Evolutionary conservation across 2,329 filamentous ascomycete genomes (phyloP).

Genomic region (Arthrobotrys iridis): DNA sequence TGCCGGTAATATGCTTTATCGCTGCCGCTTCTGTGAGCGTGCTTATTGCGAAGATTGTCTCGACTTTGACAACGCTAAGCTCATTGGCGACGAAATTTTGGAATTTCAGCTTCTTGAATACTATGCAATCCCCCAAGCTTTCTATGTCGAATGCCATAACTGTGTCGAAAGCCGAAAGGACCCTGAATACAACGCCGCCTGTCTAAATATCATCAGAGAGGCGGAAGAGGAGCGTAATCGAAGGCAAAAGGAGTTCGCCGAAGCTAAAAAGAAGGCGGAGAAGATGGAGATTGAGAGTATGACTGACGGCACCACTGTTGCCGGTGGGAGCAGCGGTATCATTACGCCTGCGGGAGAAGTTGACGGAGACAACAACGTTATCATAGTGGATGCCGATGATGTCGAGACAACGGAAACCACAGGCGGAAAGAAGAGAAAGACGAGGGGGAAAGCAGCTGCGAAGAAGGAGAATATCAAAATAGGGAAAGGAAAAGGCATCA

Average conservation of each 20-base stretch:
- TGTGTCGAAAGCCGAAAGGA: constrained; percentile 47
- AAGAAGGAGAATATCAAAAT: constrained; percentile 43
- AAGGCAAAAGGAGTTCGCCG: constrained; percentile 12
- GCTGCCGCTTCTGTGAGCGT: constrained; percentile 67
- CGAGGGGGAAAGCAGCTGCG: constrained; percentile 19
- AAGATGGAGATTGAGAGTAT: constrained; percentile 54
- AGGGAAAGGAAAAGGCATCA: background rate
- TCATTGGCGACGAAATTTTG: constrained; percentile 66
- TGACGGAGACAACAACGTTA: constrained; percentile 45
- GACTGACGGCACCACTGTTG: constrained; percentile 43
- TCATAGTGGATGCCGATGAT: constrained; percentile 46
- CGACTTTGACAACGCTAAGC: constrained; percentile 65
- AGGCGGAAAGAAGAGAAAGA: constrained; percentile 33
- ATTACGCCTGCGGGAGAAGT: constrained; percentile 49
- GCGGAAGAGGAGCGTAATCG: constrained; percentile 40
- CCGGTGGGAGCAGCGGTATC: constrained; percentile 41
- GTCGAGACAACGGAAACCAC: constrained; percentile 30
- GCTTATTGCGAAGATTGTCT: constrained; percentile 71
- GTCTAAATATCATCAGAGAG: constrained; percentile 44
- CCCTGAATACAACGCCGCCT: constrained; percentile 43
- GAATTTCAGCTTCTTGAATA: constrained; percentile 67
- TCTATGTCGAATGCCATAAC: constrained; percentile 51
- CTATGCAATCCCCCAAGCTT: constrained; percentile 45
- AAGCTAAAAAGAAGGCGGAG: constrained; percentile 36
- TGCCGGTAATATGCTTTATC: constrained; percentile 63